phyloP scores from a whole-genome alignment of 345 rosid species.

The Populus alba region DNA sequence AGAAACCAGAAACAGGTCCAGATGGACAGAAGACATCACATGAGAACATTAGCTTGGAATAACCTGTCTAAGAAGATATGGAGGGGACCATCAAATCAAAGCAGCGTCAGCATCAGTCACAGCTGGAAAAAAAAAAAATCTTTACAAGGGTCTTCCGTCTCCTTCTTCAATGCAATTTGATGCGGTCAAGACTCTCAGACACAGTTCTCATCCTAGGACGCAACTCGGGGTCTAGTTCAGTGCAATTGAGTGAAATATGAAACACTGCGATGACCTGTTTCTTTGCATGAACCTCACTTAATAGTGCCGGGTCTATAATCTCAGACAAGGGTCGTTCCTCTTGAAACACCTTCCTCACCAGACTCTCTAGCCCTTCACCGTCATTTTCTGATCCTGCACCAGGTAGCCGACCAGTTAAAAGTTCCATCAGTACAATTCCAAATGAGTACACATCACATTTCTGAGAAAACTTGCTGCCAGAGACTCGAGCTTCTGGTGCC shows the following conservation, averaged over 20 bases:
- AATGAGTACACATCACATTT: constrained; percentile 86
- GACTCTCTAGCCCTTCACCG: constrained; percentile 60
- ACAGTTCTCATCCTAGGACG: constrained; percentile 89
- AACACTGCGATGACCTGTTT: constrained; percentile 66
- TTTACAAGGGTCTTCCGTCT: constrained; percentile 14
- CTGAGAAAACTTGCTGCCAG: constrained; percentile 66
- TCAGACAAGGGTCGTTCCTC: constrained; percentile 69
- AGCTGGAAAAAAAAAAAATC: not conserved
- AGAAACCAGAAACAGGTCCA: not conserved
- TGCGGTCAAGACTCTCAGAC: constrained; percentile 72
- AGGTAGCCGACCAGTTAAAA: constrained; percentile 65
- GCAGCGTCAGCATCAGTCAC: constrained; percentile 1
- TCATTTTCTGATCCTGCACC: constrained; percentile 55
- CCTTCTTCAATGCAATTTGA: constrained; percentile 40
- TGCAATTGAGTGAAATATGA: constrained; percentile 83
- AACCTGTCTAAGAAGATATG: not conserved
- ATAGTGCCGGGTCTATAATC: constrained; percentile 64
- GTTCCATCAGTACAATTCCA: constrained; percentile 81
- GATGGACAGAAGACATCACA: not conserved
- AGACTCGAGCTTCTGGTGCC: constrained; percentile 79
- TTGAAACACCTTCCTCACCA: constrained; percentile 61
- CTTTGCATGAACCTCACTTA: constrained; percentile 57
- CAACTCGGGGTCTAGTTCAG: constrained; percentile 79
- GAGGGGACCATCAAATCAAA: not conserved
- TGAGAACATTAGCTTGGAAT: not conserved